Percentiles rank a stretch among this genome's conserved stretches.
Conservation (phyloP, 2,329 filamentous ascomycete species). For the Dactylellina drechsleri region DNA sequence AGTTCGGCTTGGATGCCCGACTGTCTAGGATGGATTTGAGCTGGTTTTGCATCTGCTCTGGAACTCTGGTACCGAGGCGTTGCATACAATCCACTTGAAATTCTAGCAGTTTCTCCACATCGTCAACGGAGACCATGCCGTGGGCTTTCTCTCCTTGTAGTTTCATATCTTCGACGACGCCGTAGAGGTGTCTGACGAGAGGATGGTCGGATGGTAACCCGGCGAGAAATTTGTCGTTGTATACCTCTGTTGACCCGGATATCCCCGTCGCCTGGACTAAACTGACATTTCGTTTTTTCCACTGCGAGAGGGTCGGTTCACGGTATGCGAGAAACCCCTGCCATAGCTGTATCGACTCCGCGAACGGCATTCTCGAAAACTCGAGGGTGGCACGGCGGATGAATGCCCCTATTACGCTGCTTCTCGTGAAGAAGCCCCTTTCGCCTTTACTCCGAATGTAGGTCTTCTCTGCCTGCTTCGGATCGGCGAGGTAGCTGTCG, state of each 20-base stretch:
- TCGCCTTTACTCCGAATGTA: slow-evolving; percentile 61
- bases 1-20: slow-evolving; percentile 59
- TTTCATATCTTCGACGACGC: slow-evolving; percentile 61
- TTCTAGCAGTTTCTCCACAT: slow-evolving; percentile 82
- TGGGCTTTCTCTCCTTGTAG: slow-evolving; percentile 61
- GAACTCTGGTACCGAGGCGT: slow-evolving; percentile 80
- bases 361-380: slow-evolving; percentile 81
- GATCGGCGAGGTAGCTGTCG: slow-evolving; percentile 71
- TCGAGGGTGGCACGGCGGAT: slow-evolving; percentile 80
- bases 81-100: slow-evolving; percentile 91
- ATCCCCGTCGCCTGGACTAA: slow-evolving; percentile 29
- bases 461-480: slow-evolving; percentile 67
- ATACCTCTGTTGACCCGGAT: slow-evolving; percentile 5
- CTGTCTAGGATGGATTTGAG: slow-evolving; percentile 76
- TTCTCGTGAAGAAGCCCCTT: slow-evolving; percentile 60
- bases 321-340: slow-evolving; percentile 82
- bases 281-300: slow-evolving; percentile 67
- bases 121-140: slow-evolving; percentile 74
- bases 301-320: slow-evolving; percentile 74
- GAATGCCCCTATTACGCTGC: slow-evolving; percentile 83
- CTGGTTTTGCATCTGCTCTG: slow-evolving; percentile 76
- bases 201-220: slow-evolving; percentile 55
- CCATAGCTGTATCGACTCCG: slow-evolving; percentile 82
- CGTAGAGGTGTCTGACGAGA: slow-evolving; percentile 67
- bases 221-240: slow-evolving; percentile 48